Evolutionary conservation across 257 asterid species (phyloP), one percentile per base, ranked within the genome.

Genomic region (Pogostemon cablin): DNA sequence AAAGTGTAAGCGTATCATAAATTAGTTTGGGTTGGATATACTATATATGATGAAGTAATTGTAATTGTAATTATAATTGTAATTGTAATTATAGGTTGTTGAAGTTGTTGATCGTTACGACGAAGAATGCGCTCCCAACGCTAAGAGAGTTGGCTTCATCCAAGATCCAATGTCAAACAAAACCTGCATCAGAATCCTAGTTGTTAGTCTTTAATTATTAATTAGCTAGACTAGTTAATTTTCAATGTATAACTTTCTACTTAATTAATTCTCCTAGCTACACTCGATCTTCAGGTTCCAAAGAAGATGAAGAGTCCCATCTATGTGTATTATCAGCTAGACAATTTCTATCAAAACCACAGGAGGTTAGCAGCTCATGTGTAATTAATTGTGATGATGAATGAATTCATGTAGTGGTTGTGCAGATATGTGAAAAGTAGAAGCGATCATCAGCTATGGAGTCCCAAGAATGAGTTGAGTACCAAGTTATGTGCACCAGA

Each of bases 391-490:
- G 57, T 54, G 32, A 5, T 15, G 11, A 54, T 7, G 6, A 4
- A 4, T 15, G 38, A 7, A 1, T 17, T 6, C 38, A 5, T 20
- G 32, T 17, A 20, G 4, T 57, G 65, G 61, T 66, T 55, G 43
- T 77, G 65, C 80, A 91, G 98, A 72, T 90, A 90, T 77, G 96
- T 90, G 61, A 90, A 90, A 69, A 92, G 96, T 77, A 86, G 97
- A 86, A 90, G 84, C 49, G 96, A 86, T 62, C 86, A 77, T 76
- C 98, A 92, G 78, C 32, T 86, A 64, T 76, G 79, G 57, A 70
- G 77, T 72, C 83, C 83, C 6, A 56, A 78, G 11, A 34, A 62
- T 0, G 89, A 75, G 71, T 32, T 38, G 1, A 65, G 60, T 5
- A 71, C 86, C 7, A 73, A 62, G 46, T 17, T 78, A 2, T 92